Base-by-base conservation (phyloP, 768 basidiomycete genomes). In the Tricholomella constricta region DNA sequence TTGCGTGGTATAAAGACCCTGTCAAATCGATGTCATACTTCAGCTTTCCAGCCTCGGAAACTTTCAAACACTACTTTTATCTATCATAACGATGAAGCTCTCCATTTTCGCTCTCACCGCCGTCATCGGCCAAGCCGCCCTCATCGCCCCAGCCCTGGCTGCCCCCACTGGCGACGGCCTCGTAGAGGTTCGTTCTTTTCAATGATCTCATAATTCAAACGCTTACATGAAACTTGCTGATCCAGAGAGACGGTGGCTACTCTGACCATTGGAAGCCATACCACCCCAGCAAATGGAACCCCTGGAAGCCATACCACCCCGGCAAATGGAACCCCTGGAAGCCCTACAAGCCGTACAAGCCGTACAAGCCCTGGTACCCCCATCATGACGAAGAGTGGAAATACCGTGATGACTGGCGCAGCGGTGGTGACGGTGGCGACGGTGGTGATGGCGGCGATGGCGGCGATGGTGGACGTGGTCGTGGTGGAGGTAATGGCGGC, bases 61-160 rank as follows among this genome's bases (percentile, higher is more conserved):
- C 22, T n/a, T 17, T 3, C 15, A 35, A 45, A 20, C 15, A 32
- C 29, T 22, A 32, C 20, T 10, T 15, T n/a, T 9, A 26, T n/a
- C 20, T 17, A 12, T 12, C 19, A 6, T 29, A 6, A 56, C 2
- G 20, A 56, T 56, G 55, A 56, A 52, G 32, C 37, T 56, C 40
- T 25, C 29, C 41, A 31, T 56, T 20, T 47, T 51, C 38, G 25
- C 40, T 48, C 26, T 56, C 12, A 15, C 50, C 41, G 45, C 50
- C 15, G 25, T 56, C 15, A 31, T 56, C 10, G 32, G 55, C 32
- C 47, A 38, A 37, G 25, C 26, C 22, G 27, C 40, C 17, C 50
- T 56, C 38, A 19, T 35, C 23, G 40, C 45, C 32, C 50, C 55
- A 7, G 36, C 14, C 9, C 42, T 47, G 44, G 49, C 49, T 23